phyloP scores from a whole-genome alignment of 163 green algal genomes.

The Volvox carteri region DNA sequence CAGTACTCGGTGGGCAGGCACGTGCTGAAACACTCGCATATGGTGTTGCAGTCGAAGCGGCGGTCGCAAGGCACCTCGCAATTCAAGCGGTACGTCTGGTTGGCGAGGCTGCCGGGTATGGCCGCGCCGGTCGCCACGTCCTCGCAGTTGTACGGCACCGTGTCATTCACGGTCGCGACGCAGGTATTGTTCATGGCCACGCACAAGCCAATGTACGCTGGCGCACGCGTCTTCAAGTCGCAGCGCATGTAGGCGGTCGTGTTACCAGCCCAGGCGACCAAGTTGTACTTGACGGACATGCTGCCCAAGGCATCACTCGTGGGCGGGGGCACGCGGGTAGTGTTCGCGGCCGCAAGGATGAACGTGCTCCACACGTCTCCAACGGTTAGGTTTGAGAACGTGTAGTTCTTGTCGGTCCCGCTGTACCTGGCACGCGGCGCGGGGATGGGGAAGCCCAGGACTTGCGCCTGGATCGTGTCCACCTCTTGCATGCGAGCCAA shows the following conservation, averaged over 20 bases:
- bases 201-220: conserved; percentile 65
- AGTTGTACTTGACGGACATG: conserved; percentile 75
- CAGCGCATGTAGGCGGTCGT: conserved; percentile 60
- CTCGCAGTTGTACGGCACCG: conserved; percentile 69
- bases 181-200: conserved; percentile 67
- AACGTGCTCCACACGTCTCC: conserved; percentile 27
- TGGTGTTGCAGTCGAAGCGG: conserved; percentile 66
- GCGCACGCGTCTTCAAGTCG: conserved; percentile 49
- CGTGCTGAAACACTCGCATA: conserved; percentile 71
- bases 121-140: not conserved
- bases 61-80: conserved; percentile 72
- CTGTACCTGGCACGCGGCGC: not conserved
- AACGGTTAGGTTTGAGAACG: conserved; percentile 35
- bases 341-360: conserved; percentile 16
- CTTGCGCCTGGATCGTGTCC: conserved; percentile 14
- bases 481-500: conserved; percentile 63
- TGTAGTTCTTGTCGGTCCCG: conserved; percentile 43
- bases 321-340: not conserved
- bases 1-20: conserved; percentile 55
- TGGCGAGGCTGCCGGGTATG: conserved; percentile 52
- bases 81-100: conserved; percentile 51
- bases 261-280: conserved; percentile 73
- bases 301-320: not conserved
- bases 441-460: conserved; percentile 34
- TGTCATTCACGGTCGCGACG: conserved; percentile 30